A percentile compares a stretch with the other conserved stretches of the same genome.
Evolutionary conservation across 148 eudicot species (phyloP).

Genomic region (Vaccinium myrtillus): DNA sequence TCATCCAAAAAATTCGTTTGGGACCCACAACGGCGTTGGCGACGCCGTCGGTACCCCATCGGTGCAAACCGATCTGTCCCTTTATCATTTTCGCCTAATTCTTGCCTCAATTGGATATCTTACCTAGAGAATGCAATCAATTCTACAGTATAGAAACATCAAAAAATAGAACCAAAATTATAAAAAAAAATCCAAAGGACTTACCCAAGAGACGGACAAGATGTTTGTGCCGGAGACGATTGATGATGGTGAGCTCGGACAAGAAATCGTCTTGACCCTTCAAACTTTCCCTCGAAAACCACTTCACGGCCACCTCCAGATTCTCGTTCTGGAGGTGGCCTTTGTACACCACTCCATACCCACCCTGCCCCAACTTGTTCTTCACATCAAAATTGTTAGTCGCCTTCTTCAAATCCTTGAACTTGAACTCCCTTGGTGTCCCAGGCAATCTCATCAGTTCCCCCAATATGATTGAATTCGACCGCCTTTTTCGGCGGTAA

Average conservation of each 20-base stretch:
- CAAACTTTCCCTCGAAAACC: constrained; percentile 58
- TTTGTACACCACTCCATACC: constrained; percentile 72
- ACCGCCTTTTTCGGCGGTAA: constrained; percentile 23
- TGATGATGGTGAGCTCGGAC: constrained; percentile 11
- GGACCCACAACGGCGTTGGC: too few relatives aligned
- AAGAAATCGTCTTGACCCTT: neutral
- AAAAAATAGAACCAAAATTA: neutral
- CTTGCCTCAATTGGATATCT: neutral
- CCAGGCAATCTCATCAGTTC: constrained; percentile 73
- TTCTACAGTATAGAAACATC: neutral
- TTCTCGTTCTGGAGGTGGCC: constrained; percentile 49
- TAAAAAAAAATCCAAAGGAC: neutral
- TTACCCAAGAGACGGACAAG: constrained; percentile 1
- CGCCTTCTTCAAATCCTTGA: constrained; percentile 68
- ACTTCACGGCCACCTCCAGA: constrained; percentile 72
- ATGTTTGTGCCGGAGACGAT: constrained; percentile 3
- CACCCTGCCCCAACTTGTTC: constrained; percentile 81
- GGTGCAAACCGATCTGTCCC: too few relatives aligned
- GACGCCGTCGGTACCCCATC: too few relatives aligned
- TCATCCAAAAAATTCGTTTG: too few relatives aligned
- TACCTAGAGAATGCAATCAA: neutral
- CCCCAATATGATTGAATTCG: constrained; percentile 48
- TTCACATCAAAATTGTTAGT: constrained; percentile 65
- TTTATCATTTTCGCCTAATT: too few relatives aligned
- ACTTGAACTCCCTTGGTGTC: constrained; percentile 64